A percentile compares a stretch with the other conserved stretches of the same genome.
Conservation (phyloP, 768 basidiomycete genomes). For the Leccinum boreale region DNA sequence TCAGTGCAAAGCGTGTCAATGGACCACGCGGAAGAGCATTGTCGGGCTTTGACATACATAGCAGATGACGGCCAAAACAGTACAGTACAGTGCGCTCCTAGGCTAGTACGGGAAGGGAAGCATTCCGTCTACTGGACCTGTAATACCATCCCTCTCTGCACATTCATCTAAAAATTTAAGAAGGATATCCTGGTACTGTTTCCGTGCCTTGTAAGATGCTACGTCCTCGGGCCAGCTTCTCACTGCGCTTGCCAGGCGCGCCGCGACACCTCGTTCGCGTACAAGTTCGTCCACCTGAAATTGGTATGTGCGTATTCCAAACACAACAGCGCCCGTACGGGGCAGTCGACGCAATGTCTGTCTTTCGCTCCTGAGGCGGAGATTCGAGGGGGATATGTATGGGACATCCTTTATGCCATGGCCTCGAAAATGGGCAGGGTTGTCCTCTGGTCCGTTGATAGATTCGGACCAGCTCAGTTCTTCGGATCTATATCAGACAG, state of each 20-base stretch:
- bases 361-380: conserved; percentile 64
- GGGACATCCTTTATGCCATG: conserved; percentile 10
- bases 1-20: background rate
- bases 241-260: conserved; percentile 61
- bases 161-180: conserved; percentile 24
- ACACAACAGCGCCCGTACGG: conserved; percentile 61
- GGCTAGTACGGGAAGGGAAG: conserved; percentile 20
- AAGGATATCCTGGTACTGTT: conserved; percentile 22
- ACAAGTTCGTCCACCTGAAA: conserved; percentile 51
- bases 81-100: background rate
- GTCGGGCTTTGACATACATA: background rate
- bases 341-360: conserved; percentile 68
- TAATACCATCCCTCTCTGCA: conserved; percentile 19
- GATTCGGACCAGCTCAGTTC: too few relatives aligned
- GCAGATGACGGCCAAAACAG: background rate
- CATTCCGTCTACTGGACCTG: conserved; percentile 12
- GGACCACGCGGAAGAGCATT: background rate
- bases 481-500: too few relatives aligned
- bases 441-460: too few relatives aligned
- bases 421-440: conserved; percentile 5
- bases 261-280: conserved; percentile 58
- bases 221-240: conserved; percentile 70
- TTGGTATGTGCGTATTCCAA: conserved; percentile 70
- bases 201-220: conserved; percentile 28
- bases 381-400: conserved; percentile 35